phyloP scores from a whole-genome alignment of 2,329 filamentous ascomycete genomes.

The Fusarium nodosum region DNA sequence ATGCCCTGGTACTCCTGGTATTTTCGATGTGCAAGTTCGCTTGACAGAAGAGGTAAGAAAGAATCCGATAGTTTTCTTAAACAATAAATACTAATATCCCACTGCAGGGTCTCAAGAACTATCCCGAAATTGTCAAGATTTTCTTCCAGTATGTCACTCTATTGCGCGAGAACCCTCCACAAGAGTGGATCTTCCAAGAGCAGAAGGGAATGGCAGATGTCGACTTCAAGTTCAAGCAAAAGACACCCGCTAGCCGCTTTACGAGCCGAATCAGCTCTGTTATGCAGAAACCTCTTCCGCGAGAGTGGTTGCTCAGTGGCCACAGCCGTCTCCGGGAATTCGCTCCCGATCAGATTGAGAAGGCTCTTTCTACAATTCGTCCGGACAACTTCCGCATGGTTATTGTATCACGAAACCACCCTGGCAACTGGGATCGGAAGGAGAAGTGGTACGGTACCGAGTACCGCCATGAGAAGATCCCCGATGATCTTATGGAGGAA shows the following conservation, averaged over 20 bases:
- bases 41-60: slow-evolving; percentile 81
- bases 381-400: slow-evolving; percentile 92
- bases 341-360: slow-evolving; percentile 79
- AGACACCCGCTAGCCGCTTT: slow-evolving; percentile 89
- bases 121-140: slow-evolving; percentile 83
- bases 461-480: slow-evolving; percentile 85
- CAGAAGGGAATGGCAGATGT: slow-evolving; percentile 91
- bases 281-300: slow-evolving; percentile 91
- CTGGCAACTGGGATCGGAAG: slow-evolving; percentile 86
- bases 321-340: slow-evolving; percentile 83
- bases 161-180: slow-evolving; percentile 81
- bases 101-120: slow-evolving; percentile 76
- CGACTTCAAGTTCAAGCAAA: slow-evolving; percentile 95
- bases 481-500: slow-evolving; percentile 78
- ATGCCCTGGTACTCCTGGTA: slow-evolving; percentile 80
- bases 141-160: slow-evolving; percentile 94
- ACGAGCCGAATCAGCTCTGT: slow-evolving; percentile 85
- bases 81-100: slow-evolving; percentile 22
- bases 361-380: slow-evolving; percentile 78
- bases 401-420: slow-evolving; percentile 85
- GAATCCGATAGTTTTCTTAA: slow-evolving; percentile 9
- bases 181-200: slow-evolving; percentile 95
- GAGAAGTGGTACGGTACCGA: slow-evolving; percentile 99
- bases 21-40: slow-evolving; percentile 84
- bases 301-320: slow-evolving; percentile 89